Conservation (phyloP, 2,329 filamentous ascomycete genomes). For the Cylindrodendrum hubeiense region DNA sequence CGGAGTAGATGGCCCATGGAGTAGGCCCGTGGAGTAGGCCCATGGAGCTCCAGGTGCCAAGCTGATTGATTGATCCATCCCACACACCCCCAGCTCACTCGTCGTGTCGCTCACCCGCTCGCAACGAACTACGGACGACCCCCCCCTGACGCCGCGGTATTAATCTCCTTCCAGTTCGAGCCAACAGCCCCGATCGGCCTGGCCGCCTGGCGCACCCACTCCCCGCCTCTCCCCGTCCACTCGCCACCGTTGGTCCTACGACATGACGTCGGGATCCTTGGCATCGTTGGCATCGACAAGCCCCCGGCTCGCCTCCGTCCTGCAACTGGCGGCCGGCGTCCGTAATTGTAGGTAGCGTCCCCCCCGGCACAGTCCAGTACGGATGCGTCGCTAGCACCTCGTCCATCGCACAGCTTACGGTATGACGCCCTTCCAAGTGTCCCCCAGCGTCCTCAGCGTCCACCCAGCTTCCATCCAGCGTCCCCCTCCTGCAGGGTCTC, state of each 20-base stretch:
- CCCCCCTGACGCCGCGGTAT: slow-evolving; percentile 3
- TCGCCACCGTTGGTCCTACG: slow-evolving; percentile 1
- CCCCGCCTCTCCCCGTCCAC: slow-evolving; percentile 1
- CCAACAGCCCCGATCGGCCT: slow-evolving; percentile 40
- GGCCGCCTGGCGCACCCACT: slow-evolving; percentile 34
- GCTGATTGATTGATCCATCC: too few relatives aligned
- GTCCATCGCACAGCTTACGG: too few relatives aligned
- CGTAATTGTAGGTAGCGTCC: too few relatives aligned
- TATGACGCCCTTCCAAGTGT: not conserved
- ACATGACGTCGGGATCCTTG: slow-evolving; percentile 23
- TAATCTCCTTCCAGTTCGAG: slow-evolving; percentile 36
- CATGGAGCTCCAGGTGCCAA: too few relatives aligned
- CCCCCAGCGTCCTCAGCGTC: too few relatives aligned
- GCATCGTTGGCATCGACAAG: too few relatives aligned
- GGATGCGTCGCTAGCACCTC: not conserved
- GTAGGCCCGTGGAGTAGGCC: too few relatives aligned
- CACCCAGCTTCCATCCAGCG: too few relatives aligned
- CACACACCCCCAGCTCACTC: not conserved
- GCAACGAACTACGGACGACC: not conserved
- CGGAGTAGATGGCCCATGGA: too few relatives aligned
- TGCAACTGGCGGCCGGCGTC: too few relatives aligned
- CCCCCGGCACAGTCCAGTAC: too few relatives aligned
- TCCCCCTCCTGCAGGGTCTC: slow-evolving; percentile 5
- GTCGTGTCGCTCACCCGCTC: not conserved
- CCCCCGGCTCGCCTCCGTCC: too few relatives aligned